Evolutionary conservation across 169 alveolate genomes (phyloP).

Genomic region (Plasmodium cynomolgi): DNA sequence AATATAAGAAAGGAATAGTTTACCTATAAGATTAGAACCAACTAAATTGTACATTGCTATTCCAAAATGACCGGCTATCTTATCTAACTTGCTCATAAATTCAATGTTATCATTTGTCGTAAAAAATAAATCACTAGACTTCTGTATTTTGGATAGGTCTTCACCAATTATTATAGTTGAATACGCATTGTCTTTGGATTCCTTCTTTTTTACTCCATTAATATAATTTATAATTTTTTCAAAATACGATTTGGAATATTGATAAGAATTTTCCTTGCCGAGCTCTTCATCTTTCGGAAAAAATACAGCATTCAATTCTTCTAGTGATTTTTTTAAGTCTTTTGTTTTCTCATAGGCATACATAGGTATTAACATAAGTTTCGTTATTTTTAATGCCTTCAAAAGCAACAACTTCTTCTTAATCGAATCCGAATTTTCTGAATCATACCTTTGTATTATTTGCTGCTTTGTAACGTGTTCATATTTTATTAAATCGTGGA

Average conservation of each 20-base stretch:
- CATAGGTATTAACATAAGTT: slow-evolving; percentile 27
- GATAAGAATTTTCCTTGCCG: neutral
- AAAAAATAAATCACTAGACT: slow-evolving; percentile 17
- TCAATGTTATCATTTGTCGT: slow-evolving; percentile 13
- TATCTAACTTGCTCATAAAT: slow-evolving; percentile 22
- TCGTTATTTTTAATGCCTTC: slow-evolving; percentile 24
- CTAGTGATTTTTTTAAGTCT: slow-evolving; percentile 19
- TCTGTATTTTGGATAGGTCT: neutral
- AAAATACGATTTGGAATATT: slow-evolving; percentile 8
- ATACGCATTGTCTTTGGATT: neutral
- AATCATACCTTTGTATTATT: neutral
- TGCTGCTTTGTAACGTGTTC: slow-evolving; percentile 28
- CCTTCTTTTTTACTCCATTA: slow-evolving; percentile 1
- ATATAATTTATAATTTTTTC: neutral
- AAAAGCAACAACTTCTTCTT: slow-evolving; percentile 2
- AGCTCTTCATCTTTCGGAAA: neutral
- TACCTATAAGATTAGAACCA: slow-evolving; percentile 51
- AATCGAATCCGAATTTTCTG: slow-evolving; percentile 3
- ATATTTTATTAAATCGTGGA: slow-evolving; percentile 36
- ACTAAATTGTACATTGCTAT: slow-evolving; percentile 8
- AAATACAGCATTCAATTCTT: slow-evolving; percentile 1
- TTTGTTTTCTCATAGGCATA: slow-evolving; percentile 5
- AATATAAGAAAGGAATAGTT: neutral
- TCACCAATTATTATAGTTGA: slow-evolving; percentile 1
- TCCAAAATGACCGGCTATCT: slow-evolving; percentile 7